Conservation (phyloP, 2,329 filamentous ascomycete species). For the Colletotrichum caudatum region DNA sequence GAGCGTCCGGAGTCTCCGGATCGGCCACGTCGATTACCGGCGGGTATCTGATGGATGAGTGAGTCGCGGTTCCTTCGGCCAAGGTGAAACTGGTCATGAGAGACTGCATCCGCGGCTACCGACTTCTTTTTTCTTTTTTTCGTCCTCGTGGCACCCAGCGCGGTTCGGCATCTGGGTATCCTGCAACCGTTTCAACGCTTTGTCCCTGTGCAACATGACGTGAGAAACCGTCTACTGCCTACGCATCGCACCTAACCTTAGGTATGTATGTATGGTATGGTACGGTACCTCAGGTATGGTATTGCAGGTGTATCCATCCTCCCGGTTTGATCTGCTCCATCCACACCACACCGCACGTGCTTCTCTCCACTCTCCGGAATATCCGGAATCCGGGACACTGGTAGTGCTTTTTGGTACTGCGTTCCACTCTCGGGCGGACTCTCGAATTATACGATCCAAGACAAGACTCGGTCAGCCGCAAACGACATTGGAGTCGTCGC, state of each 20-base stretch:
- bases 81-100: constrained; percentile 1
- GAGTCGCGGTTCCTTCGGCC: constrained; percentile 26
- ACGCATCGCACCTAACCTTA: no score
- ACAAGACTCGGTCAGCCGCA: not conserved
- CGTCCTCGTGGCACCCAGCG: constrained; percentile 3
- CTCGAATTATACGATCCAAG: not conserved
- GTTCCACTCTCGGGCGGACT: not conserved
- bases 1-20: constrained; percentile 11
- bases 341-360: not conserved
- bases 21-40: not conserved
- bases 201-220: constrained; percentile 21
- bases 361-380: not conserved
- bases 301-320: not conserved
- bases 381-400: not conserved
- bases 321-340: not conserved
- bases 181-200: constrained; percentile 35
- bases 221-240: not conserved
- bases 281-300: no score
- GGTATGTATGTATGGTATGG: no score
- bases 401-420: not conserved
- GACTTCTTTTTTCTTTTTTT: not conserved
- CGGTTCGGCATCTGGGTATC: constrained; percentile 2
- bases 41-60: constrained; percentile 10
- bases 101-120: constrained; percentile 26
- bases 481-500: not conserved